phyloP scores from a whole-genome alignment of 2,329 filamentous ascomycete species.

The Phoma herbarum region DNA sequence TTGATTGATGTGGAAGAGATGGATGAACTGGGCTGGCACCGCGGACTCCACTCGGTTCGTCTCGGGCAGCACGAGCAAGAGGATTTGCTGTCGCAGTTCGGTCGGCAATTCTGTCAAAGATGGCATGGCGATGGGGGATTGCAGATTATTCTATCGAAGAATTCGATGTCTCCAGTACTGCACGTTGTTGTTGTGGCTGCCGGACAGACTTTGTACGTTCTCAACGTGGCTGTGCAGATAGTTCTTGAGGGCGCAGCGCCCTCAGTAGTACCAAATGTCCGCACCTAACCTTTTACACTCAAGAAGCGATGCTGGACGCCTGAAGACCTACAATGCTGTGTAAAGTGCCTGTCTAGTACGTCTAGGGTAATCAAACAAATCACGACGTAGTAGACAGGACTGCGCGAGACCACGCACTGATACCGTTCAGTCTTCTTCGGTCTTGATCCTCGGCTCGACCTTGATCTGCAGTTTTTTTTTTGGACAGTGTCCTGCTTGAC shows the following conservation, averaged over 20 bases:
- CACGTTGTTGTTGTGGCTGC: neutral
- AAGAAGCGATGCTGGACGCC: neutral
- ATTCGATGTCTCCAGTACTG: neutral
- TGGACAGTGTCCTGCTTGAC: neutral
- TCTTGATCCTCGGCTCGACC: neutral
- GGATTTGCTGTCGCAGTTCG: slow-evolving; percentile 10
- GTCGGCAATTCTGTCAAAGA: neutral
- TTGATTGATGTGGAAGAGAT: slow-evolving; percentile 6
- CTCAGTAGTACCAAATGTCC: neutral
- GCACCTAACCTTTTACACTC: neutral
- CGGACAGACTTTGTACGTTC: neutral
- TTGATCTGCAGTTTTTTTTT: neutral
- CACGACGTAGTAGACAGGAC: no score
- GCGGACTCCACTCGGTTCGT: slow-evolving; percentile 3
- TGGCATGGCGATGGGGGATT: neutral
- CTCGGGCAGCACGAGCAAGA: neutral
- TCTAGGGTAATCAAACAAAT: no score
- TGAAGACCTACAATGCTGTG: neutral
- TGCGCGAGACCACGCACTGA: no score
- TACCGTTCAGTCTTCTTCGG: neutral
- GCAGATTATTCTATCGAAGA: neutral
- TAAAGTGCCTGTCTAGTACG: no score
- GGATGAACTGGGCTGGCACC: neutral
- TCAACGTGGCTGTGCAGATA: neutral
- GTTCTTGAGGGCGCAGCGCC: neutral